Base-by-base conservation (phyloP, 108 stramenopile species). In the Cyclotella baltica region DNA sequence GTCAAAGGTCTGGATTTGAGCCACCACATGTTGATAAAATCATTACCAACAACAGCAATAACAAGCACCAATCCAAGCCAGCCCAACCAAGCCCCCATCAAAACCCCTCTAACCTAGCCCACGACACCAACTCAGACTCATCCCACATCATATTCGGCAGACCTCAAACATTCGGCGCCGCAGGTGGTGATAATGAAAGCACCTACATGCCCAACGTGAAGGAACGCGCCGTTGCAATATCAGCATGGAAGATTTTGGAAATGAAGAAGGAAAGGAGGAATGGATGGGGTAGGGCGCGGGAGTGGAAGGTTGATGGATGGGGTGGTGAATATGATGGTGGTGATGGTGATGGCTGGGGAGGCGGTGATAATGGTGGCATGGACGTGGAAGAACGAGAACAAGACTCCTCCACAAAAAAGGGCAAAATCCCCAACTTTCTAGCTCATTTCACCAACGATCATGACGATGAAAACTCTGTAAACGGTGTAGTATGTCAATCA, bases 151-250 rank as follows among this genome's bases (percentile, higher is more conserved):
- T 62, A 18, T 68, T 76, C 35, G 75, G 75, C 28, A 31, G 55
- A 3, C 75, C 75, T 1, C 27, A 76, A 59, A 76, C 75, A 43
- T 76, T 69, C 25, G 67, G 75, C 6, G 75, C 67, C 46, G 67
- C 75, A 8, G 75, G 75, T 0, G 61, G 61, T 13, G 25, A 62
- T 34, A 43, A 19, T 47, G 67, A 67, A 29, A 34, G 35, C 20
- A 16, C 31, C 25, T 66, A 68, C 67, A 76, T 76, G 53, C 75
- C 67, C 29, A 67, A 67, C 33, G 75, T 76, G 23, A 58, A 66
- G 10, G 67, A 76, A 35, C 75, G 67, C 22, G 75, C 75, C n/a
- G 11, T 30, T 56, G 75, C 75, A 13, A 61, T 76, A 20, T 64
- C 48, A 3, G 9, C 38, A 48, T 75, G 63, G 75, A 66, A 75